Base-by-base conservation (phyloP, 2,329 filamentous ascomycete species). In the Fusarium torreyae region DNA sequence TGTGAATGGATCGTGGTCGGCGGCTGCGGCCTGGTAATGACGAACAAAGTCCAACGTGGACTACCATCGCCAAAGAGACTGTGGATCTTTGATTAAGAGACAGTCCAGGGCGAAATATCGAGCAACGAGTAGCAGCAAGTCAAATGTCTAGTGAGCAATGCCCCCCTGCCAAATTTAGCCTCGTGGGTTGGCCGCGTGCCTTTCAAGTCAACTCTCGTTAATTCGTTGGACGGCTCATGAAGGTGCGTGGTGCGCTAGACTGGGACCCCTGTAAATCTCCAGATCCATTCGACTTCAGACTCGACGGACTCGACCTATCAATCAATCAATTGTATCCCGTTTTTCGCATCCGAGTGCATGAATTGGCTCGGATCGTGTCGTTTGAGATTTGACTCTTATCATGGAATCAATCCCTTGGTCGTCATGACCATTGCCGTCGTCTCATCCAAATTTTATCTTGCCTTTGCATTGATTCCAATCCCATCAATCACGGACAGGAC, bases 171-270 rank as follows among this genome's bases (percentile, higher is more conserved):
- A 69, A 53, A 73, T 66, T 71, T 75, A 75, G 73, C 66, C 73
- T 71, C 73, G 69, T 75, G 71, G 71, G 52, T 53, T 74, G 73
- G 60, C 73, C 73, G 68, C 73, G 73, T 75, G 73, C 73, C 68
- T 59, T 70, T 69, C 40, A 55, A 65, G 62, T 65, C 57, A 63
- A 68, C 52, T 68, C 55, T 57, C 52, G 56, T 61, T 52, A 59
- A 73, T 65, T 73, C 59, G 72, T 69, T 74, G 70, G 70, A 66
- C 55, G 46, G 66, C 66, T 69, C 65, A 68, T 63, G 62, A 63
- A 61, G 56, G 48, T 54, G 66, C 58, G 70, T 73, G 70, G 66
- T 55, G 57, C 65, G 57, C 65, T 71, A 57, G 65, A 57, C 64
- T 48, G 43, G 63, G 60, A 55, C 68, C 70, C 72, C 59, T 57